Base-by-base conservation (phyloP, 2,329 filamentous ascomycete genomes). In the Didymella lethalis region DNA sequence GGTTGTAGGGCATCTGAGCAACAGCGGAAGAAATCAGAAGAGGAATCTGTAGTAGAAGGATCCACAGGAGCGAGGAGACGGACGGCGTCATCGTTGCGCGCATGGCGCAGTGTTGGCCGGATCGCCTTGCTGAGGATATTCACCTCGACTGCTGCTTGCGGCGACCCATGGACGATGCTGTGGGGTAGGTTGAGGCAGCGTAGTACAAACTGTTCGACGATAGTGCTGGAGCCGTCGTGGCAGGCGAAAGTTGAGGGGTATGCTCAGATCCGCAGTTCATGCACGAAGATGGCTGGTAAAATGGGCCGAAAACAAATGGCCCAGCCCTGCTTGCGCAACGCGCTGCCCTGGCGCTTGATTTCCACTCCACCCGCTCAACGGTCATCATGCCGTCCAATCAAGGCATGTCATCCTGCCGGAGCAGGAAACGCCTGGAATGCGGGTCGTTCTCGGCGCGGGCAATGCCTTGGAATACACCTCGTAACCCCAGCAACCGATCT, bases 1-100 rank as follows among this genome's bases (percentile, higher is more conserved):
- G 90, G 54, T 88, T 88, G 80, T 96, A 96, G 26, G 92, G 92
- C 51, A 92, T 83, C 48, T 80, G 75, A 40, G 79, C 78, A n/a
- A 51, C 48, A 49, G 62, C 58, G 50, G 58, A 40, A 57, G 59
- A 50, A 34, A 58, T 16, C 34, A 61, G 8, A 7, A 66, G 55
- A 12, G 40, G 28, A 10, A 61, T 6, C 7, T 52, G 57, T 16
- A 63, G 38, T 10, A 64, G 20, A 2, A 44, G 12, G 32, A 43
- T 50, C 60, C 62, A 62, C 14, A 12, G 47, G 31, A 32, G 41
- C 32, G 29, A 18, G 26, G 45, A 28, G 28, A 34, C 31, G 20
- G 51, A 44, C 49, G 50, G 45, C 43, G 51, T 41, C 41, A 46
- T 54, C 16, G 23, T 41, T n/a, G 47, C 41, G 25, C 29, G 48